Evolutionary conservation across 1,284 basidiomycete species (phyloP).

Genomic region (Moniliophthora roreri): DNA sequence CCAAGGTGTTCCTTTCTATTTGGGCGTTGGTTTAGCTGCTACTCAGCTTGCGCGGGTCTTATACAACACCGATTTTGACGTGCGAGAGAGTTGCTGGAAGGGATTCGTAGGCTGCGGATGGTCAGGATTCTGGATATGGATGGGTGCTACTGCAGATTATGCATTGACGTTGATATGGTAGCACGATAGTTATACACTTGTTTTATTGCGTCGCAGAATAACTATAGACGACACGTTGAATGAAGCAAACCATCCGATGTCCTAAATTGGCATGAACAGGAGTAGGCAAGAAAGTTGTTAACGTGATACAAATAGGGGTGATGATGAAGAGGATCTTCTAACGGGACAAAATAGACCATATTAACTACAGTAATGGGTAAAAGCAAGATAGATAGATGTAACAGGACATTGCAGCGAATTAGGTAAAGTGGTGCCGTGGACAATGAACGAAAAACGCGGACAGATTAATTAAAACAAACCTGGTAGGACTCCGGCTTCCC

Average conservation of each 20-base stretch:
- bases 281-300: neutral
- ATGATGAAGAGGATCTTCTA: neutral
- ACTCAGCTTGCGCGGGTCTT: conserved; percentile 84
- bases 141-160: conserved; percentile 83
- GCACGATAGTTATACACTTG: neutral
- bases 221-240: neutral
- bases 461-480: neutral
- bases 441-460: neutral
- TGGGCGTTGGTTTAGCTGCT: conserved; percentile 74
- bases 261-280: neutral
- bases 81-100: conserved; percentile 85
- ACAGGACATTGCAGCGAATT: neutral
- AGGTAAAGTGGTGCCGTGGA: neutral
- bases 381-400: conserved; percentile 1
- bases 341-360: neutral
- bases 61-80: conserved; percentile 76
- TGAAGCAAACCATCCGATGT: neutral
- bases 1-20: conserved; percentile 79
- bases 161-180: conserved; percentile 27
- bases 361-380: neutral
- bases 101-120: conserved; percentile 90
- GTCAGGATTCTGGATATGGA: conserved; percentile 88
- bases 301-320: neutral
- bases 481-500: too few relatives aligned
- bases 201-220: neutral